A percentile compares a stretch with the other conserved stretches of the same genome.
Conservation (phyloP, 2,329 filamentous ascomycete species). For the Ophiostoma sp. region DNA sequence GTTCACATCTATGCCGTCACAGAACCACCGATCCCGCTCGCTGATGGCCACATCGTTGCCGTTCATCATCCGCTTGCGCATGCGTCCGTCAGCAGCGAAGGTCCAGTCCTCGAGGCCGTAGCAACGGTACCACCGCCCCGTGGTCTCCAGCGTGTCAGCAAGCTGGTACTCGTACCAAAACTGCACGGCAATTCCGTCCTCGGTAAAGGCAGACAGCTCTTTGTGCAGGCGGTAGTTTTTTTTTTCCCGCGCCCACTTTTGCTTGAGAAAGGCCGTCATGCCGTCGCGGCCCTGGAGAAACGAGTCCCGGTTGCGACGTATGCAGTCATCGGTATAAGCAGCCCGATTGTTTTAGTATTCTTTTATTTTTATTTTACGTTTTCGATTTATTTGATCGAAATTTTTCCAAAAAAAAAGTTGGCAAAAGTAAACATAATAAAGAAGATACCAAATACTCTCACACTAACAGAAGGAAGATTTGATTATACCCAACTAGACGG, state of each 20-base stretch:
- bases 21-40: conserved; percentile 63
- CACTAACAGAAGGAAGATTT: not conserved
- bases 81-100: conserved; percentile 62
- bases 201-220: conserved; percentile 72
- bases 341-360: too few species aligned
- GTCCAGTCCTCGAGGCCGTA: conserved; percentile 82
- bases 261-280: conserved; percentile 62
- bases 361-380: too few species aligned
- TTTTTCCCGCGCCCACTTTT: conserved; percentile 69
- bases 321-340: conserved; percentile 68
- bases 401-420: too few species aligned
- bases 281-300: conserved; percentile 65
- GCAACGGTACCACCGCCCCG: conserved; percentile 73
- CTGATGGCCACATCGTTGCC: conserved; percentile 63
- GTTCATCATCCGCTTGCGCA: conserved; percentile 72
- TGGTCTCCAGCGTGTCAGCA: conserved; percentile 49
- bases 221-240: conserved; percentile 70
- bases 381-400: too few species aligned
- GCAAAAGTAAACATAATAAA: not conserved
- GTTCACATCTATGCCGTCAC: conserved; percentile 63
- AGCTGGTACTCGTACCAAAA: conserved; percentile 78
- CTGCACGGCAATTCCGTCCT: conserved; percentile 74
- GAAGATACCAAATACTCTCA: not conserved
- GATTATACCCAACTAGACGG: not conserved
- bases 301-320: conserved; percentile 72